Percentiles rank a stretch among this genome's conserved stretches.
Evolutionary conservation across 83 land plant genomes (phyloP).

Genomic region (Thuja plicata): DNA sequence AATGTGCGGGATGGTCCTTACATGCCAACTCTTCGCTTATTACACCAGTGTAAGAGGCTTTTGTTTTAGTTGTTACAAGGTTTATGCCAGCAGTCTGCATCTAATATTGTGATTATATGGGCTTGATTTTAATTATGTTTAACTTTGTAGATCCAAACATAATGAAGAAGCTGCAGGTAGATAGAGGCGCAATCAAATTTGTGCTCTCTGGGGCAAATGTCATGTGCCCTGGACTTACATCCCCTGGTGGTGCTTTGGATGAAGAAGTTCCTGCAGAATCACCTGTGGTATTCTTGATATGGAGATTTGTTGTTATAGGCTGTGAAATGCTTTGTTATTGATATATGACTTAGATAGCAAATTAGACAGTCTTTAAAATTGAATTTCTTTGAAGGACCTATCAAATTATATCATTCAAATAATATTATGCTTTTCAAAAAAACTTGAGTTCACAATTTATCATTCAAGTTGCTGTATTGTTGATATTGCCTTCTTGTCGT

Average conservation of each 20-base stretch:
- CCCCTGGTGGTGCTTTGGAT: conserved; percentile 94
- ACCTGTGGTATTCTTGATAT: conserved; percentile 74
- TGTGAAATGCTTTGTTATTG: background rate
- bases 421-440: too few relatives aligned
- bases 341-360: too few relatives aligned
- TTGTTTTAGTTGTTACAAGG: background rate
- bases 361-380: too few relatives aligned
- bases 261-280: conserved; percentile 81
- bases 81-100: background rate
- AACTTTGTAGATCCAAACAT: conserved; percentile 80
- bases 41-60: conserved; percentile 86
- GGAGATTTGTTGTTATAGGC: background rate
- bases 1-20: conserved; percentile 98
- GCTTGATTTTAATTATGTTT: conserved; percentile 4
- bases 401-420: too few relatives aligned
- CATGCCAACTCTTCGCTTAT: conserved; percentile 95
- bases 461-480: too few relatives aligned
- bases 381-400: too few relatives aligned
- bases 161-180: conserved; percentile 93
- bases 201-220: conserved; percentile 98
- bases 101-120: background rate
- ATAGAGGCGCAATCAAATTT: conserved; percentile 97
- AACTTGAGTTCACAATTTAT: too few relatives aligned
- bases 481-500: too few relatives aligned
- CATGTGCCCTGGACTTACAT: conserved; percentile 99